Evolutionary conservation across 306 rosid genomes (phyloP).

Genomic region (Dalbergia cultrata): DNA sequence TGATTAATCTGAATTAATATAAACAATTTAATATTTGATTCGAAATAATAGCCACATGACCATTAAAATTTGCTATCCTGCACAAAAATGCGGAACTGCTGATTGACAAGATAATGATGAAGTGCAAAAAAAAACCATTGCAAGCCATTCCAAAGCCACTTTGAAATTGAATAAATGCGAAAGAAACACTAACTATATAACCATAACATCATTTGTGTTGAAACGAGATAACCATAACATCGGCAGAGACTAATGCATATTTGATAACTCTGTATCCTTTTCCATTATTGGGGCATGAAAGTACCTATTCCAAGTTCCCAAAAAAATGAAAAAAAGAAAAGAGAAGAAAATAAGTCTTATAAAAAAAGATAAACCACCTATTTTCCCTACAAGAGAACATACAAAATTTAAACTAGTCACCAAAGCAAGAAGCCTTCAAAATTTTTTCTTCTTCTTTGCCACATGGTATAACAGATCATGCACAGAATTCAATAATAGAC

Average conservation of each 20-base stretch:
- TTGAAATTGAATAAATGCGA: neutral
- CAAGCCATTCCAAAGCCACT: neutral
- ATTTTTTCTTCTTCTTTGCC: neutral
- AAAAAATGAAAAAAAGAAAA: neutral
- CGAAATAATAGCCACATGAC: neutral
- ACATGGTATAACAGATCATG: neutral
- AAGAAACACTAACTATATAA: too few species aligned
- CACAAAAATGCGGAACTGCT: slow-evolving; percentile 5
- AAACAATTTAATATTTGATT: slow-evolving; percentile 34
- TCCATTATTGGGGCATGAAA: too few species aligned
- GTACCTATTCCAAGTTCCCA: neutral
- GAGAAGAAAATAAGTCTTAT: neutral
- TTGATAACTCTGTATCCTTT: too few species aligned
- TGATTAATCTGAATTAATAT: slow-evolving; percentile 24
- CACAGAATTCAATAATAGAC: neutral
- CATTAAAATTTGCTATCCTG: slow-evolving; percentile 23
- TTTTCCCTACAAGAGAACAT: neutral
- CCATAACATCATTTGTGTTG: too few species aligned
- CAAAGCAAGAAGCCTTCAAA: too few species aligned
- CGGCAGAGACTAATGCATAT: too few species aligned
- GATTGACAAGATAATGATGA: neutral
- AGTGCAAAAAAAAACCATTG: neutral
- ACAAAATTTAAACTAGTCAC: neutral
- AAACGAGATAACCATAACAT: too few species aligned
- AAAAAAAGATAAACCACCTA: neutral